Base-by-base conservation (phyloP, 768 basidiomycete species). In the Cystobasidium ongulense region DNA sequence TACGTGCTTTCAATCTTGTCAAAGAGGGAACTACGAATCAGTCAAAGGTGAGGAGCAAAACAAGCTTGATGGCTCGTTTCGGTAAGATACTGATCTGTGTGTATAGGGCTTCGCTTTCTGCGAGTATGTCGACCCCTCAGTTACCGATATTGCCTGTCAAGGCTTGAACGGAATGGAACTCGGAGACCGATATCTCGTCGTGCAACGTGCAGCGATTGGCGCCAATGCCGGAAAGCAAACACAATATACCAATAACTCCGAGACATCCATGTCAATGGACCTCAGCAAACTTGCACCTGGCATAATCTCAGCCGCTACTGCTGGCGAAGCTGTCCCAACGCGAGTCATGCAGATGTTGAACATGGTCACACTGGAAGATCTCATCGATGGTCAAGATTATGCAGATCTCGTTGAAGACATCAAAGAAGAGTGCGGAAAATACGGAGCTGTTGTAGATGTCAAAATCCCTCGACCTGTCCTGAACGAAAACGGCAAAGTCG, bases 101-200 rank as follows among this genome's bases (percentile, higher is more conserved):
- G 31, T 39, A 1, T 78, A 97, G 95, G 96, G 96, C 78, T 99
- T 96, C 82, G 96, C 96, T 1, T 98, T 99, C 85, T 95, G 93
- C 83, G 96, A 99, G 85, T 99, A 98, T 81, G 88, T 90, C 75
- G 96, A 99, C 80, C 83, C 87, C 18, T 82, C 81, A 63, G 88
- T 93, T 72, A 99, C 96, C 74, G 96, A 98, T 77, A 87, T 96
- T 77, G 96, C 96, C 61, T 96, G 95, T 78, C 90, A 91, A 81
- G 91, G 92, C 78, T 86, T 99, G 72, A 93, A 95, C 82, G 92
- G 92, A 75, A 98, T 99, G 92, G 90, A 96, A 80, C 87, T 98
- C 17, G 96, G 95, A 61, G 96, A 98, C 81, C 88, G 92, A 8
- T 91, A 87, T 80, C 86, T 99, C 54, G 92, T 97, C 73, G 95